Base-by-base conservation (phyloP, 768 basidiomycete genomes). In the Goffeauzyma gilvescens region DNA sequence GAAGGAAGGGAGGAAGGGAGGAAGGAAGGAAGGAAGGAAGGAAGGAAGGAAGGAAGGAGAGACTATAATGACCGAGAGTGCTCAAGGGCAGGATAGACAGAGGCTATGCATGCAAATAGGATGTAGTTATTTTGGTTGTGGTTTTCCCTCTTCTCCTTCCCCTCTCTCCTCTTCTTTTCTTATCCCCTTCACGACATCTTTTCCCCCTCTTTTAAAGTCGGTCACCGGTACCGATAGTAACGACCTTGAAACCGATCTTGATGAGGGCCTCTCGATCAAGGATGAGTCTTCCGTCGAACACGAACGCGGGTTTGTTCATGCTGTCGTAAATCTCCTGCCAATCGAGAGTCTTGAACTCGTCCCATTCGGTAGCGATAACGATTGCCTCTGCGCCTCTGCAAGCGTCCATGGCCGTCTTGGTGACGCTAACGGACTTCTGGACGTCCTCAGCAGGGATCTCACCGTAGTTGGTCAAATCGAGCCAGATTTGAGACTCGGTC, bases 291-390 rank as follows among this genome's bases (percentile, higher is more conserved):
- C 87, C 87, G 60, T 96, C 90, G 57, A 95, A 95, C 50, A 98
- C 72, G 59, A 93, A 96, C 4, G 93, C 90, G n/a, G 93, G 93
- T 71, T 96, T 93, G 58, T 79, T 81, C 85, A 95, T 95, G 57
- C 71, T 66, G 38, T 68, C 63, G 67, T 95, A 93, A 31, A 95
- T 80, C 26, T 68, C 67, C 54, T 74, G 63, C 93, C 93, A 98
- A 66, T 89, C 77, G 51, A 98, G 81, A 28, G 78, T 73, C 58
- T 73, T 73, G 75, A 98, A 98, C 66, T 95, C 89, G 63, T 79
- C 83, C 90, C 87, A 93, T 52, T 58, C 33, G 2, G 93, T 98
- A 21, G 84, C 85, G 54, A 98, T 78, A 36, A 96, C 83, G 50
- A 98, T 75, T 3, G 86, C 39, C 63, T 95, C 93, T 32, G 83